Base-by-base conservation (phyloP, 805 yeast genomes). In the Suhomyces pyralidae region DNA sequence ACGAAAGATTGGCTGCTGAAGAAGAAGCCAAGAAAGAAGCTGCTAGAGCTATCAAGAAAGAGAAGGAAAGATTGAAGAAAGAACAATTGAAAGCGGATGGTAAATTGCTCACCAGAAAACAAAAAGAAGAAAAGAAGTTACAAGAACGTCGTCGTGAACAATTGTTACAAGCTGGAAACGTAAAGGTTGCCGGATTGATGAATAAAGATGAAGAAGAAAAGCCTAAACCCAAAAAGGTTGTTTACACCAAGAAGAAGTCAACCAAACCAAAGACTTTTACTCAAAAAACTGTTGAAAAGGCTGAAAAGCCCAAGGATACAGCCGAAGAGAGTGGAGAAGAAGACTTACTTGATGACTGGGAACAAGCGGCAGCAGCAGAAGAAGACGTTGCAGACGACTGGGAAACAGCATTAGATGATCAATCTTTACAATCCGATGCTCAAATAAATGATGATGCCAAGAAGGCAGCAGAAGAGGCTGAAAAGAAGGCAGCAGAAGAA, bases 51-150 rank as follows among this genome's bases (percentile, higher is more conserved):
- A 79, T 77, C 10, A 93, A 88, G 81, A 90, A 85, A 64, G 99
- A 94, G 71, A 88, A 83, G 68, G 97, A 93, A 64, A 87, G 81
- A 73, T 80, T 81, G 54, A 91, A 88, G 78, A 86, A 82, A 60
- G 99, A 94, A 64, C 93, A 90, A 74, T 83, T 94, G 69, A 90
- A 89, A 74, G 94, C 97, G 34, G 97, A 93, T 73, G 99, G 99
- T 65, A 94, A 94, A 68, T 84, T 86, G 51, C 75, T 94, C 66
- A 88, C 97, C 54, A 94, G 90, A 77, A 93, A 92, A 68, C 99
- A 94, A 79, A 90, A 88, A 73, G 97, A 91, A 71, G 96, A 91
- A 68, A 88, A 89, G 75, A 89, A 85, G 50, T 71, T 85, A 40
- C 82, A 85, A 63, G 97, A 93, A 66, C 88, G 88, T 68, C 90